Evolutionary conservation across 2,329 filamentous ascomycete species (phyloP).

Genomic region (Ceratocystis variospora): DNA sequence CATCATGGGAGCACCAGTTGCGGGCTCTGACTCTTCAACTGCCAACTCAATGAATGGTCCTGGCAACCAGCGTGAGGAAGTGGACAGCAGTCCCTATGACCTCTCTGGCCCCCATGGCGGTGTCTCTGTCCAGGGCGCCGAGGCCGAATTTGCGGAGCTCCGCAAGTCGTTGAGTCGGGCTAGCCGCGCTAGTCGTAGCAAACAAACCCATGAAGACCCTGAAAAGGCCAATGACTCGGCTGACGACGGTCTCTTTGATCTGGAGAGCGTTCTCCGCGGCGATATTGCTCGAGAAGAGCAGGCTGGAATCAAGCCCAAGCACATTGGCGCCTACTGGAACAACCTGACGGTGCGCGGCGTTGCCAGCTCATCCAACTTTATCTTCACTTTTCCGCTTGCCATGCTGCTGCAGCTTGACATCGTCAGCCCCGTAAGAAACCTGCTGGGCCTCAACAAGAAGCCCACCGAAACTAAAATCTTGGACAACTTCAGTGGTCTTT

Average conservation of each 20-base stretch:
- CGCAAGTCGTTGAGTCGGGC: constrained; percentile 45
- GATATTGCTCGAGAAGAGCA: constrained; percentile 56
- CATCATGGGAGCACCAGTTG: constrained; percentile 16
- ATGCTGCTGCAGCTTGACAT: constrained; percentile 66
- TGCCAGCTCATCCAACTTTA: constrained; percentile 59
- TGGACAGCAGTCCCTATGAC: constrained; percentile 12
- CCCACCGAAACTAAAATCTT: constrained; percentile 60
- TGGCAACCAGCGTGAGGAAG: constrained; percentile 1
- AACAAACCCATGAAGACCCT: constrained; percentile 33
- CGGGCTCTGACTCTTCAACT: constrained; percentile 16
- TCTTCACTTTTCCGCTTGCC: constrained; percentile 63
- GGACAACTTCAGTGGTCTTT: constrained; percentile 54
- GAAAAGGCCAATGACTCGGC: constrained; percentile 43
- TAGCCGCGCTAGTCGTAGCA: constrained; percentile 37
- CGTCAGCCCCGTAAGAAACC: constrained; percentile 45
- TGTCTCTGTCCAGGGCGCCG: constrained; percentile 52
- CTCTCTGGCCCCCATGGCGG: constrained; percentile 26
- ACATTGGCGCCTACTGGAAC: constrained; percentile 69
- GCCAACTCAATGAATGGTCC: constrained; percentile 15
- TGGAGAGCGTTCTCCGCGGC: constrained; percentile 60
- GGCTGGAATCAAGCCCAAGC: constrained; percentile 68
- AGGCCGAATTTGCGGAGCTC: constrained; percentile 57
- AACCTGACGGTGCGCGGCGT: constrained; percentile 61
- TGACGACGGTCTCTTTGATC: constrained; percentile 46
- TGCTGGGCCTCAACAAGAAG: constrained; percentile 54